Evolutionary conservation across 2,329 filamentous ascomycete genomes (phyloP).

Genomic region (Diaporthe citrichinensis): DNA sequence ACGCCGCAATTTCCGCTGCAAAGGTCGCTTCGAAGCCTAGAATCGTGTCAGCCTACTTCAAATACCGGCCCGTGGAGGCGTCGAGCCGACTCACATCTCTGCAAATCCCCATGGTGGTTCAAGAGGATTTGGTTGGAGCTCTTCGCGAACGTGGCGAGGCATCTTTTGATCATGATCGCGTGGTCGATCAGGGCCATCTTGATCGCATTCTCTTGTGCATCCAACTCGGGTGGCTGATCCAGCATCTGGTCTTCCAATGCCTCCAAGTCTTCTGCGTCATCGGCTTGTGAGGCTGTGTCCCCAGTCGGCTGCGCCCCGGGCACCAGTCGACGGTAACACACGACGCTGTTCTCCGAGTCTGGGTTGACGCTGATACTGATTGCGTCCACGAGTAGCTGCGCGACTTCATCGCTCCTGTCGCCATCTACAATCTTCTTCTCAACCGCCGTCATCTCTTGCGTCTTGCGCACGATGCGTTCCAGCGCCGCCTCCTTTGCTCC

Average conservation of each 20-base stretch:
- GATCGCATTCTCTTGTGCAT: conserved; percentile 81
- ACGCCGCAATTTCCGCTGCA: conserved; percentile 74
- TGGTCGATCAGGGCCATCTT: conserved; percentile 91
- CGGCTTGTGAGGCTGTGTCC: conserved; percentile 58
- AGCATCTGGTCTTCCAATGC: conserved; percentile 60
- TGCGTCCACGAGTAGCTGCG: conserved; percentile 80
- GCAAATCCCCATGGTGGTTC: conserved; percentile 71
- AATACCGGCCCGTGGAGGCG: not conserved
- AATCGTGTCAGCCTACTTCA: conserved; percentile 39
- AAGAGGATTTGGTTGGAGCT: conserved; percentile 72
- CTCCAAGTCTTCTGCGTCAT: conserved; percentile 56
- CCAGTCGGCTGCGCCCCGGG: conserved; percentile 58
- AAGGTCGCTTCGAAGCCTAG: conserved; percentile 74
- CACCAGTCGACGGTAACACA: conserved; percentile 82
- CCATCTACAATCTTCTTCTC: conserved; percentile 82
- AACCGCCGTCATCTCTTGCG: conserved; percentile 82
- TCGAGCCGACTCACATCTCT: conserved; percentile 68
- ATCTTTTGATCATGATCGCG: conserved; percentile 87
- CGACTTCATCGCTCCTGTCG: conserved; percentile 72
- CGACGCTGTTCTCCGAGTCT: conserved; percentile 81
- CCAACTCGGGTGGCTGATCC: conserved; percentile 63
- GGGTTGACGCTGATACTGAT: conserved; percentile 83
- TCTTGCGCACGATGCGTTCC: conserved; percentile 92
- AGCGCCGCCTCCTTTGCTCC: conserved; percentile 88
- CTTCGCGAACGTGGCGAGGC: conserved; percentile 77